These are phyloP conservation scores for Hippophae gyantsensis DNA, from an alignment of 306 rosid species.

Conservation along the genomic window DNA sequence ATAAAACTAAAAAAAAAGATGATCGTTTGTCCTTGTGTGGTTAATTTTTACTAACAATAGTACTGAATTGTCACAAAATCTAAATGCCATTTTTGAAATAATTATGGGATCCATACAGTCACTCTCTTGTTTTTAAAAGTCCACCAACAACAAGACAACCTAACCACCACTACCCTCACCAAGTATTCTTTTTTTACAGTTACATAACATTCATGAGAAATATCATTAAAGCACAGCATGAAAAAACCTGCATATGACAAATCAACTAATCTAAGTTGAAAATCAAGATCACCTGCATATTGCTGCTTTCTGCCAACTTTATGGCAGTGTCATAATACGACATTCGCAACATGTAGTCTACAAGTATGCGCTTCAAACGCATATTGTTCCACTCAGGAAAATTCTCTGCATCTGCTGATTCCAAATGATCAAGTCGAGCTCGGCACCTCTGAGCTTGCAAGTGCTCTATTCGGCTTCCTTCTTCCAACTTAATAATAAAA, in stretches of 20 bases:
- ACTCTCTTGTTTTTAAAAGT: no score
- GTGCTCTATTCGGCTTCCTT: conserved; percentile 62
- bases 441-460: conserved; percentile 88
- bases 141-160: no score
- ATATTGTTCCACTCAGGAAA: conserved; percentile 62
- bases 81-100: no score
- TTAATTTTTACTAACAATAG: no score
- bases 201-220: neutral
- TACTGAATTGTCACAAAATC: no score
- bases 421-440: conserved; percentile 67
- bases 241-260: neutral
- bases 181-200: no score
- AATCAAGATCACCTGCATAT: conserved; percentile 49
- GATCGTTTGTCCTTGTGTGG: no score
- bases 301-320: conserved; percentile 65
- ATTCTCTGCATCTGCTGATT: conserved; percentile 67
- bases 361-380: conserved; percentile 81
- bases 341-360: conserved; percentile 96
- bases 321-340: conserved; percentile 77
- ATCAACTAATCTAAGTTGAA: neutral
- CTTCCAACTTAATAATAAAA: conserved; percentile 55
- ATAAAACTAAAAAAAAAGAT: no score
- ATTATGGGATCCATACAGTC: no score
- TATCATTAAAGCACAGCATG: neutral
- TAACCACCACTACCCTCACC: no score